Evolutionary conservation across 2,329 filamentous ascomycete species (phyloP), one percentile per base, ranked within the genome.

Genomic region (Amesomyces nigricolor): DNA sequence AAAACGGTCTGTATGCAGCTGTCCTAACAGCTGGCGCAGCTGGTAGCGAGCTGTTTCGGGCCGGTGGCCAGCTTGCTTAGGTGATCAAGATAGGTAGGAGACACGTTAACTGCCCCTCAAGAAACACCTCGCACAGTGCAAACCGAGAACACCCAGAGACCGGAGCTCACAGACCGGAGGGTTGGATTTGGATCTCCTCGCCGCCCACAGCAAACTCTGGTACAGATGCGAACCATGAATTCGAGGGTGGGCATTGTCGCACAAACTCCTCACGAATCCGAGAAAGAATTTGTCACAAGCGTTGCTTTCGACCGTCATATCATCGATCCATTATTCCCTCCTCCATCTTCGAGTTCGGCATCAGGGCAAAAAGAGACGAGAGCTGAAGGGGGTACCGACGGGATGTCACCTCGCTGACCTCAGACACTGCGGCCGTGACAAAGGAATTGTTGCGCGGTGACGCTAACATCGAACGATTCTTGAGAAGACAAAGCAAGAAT

Each of bases 361-460:
- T 50, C 44, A 61, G 54, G 57, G 59, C 57, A 56, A 59, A 61
- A 61, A 53, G 45, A 37, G 49, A 59, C 46, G 57, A 56, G 57
- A 45, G 52, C 55, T 54, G 56, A 61, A 42, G 38, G 52, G 45
- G 32, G 44, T 47, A 35, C 49, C 50, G 53, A 42, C 45, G 37
- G 22, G 40, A 56, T 60, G 38, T 40, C 32, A 45, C 43, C 32
- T 9, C 8, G 22, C 49, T 26, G 47, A 22, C 14, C 14, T 9
- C 16, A 19, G 13, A 48, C 51, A 42, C 32, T 16, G 54, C 51
- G 30, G 38, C 39, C 46, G 45, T 42, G 19, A 37, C 14, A 47
- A 49, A 44, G 40, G 38, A 51, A 51, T 57, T 47, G 40, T 22
- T 50, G 56, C 43, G 40, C 40, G 30, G 26, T 26, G 22, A 26